Evolutionary conservation across 495 filamentous ascomycete species (phyloP).

Genomic region (Aspergillus affinis): DNA sequence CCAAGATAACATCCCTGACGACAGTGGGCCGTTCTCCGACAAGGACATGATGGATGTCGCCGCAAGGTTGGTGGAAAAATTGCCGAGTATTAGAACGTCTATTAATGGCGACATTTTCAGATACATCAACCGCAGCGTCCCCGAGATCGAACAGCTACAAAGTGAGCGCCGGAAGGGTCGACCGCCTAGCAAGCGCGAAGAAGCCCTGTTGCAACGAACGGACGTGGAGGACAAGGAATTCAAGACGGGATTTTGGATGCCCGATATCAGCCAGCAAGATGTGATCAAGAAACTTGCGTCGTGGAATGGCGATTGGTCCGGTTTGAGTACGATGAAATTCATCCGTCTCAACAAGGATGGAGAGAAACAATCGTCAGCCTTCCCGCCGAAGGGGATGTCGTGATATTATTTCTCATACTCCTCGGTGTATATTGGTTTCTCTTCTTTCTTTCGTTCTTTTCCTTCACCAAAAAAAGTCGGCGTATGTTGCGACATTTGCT

Average conservation of each 20-base stretch:
- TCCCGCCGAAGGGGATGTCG: slow-evolving; percentile 66
- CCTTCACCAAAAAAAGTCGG: neutral
- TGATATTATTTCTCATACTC: slow-evolving; percentile 25
- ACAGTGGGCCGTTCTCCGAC: slow-evolving; percentile 52
- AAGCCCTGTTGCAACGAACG: slow-evolving; percentile 69
- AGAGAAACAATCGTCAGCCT: slow-evolving; percentile 54
- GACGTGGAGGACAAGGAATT: slow-evolving; percentile 75
- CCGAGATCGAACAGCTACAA: slow-evolving; percentile 71
- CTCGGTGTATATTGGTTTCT: neutral
- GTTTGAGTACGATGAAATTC: slow-evolving; percentile 59
- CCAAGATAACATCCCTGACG: slow-evolving; percentile 59
- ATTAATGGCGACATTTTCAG: slow-evolving; percentile 35
- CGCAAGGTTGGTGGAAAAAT: slow-evolving; percentile 48
- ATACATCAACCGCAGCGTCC: slow-evolving; percentile 74
- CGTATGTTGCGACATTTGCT: neutral
- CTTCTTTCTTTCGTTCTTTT: neutral
- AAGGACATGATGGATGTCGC: slow-evolving; percentile 63
- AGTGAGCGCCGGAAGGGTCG: slow-evolving; percentile 77
- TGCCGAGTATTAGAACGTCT: no score
- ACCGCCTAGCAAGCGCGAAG: slow-evolving; percentile 74
- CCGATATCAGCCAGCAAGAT: slow-evolving; percentile 55
- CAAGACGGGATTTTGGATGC: slow-evolving; percentile 76
- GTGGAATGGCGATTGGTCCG: slow-evolving; percentile 66
- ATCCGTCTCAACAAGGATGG: slow-evolving; percentile 61
- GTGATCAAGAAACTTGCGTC: slow-evolving; percentile 51